These are phyloP conservation scores for Penicillium subrubescens DNA, from an alignment of 495 filamentous ascomycete genomes.

Conservation along the genomic window DNA sequence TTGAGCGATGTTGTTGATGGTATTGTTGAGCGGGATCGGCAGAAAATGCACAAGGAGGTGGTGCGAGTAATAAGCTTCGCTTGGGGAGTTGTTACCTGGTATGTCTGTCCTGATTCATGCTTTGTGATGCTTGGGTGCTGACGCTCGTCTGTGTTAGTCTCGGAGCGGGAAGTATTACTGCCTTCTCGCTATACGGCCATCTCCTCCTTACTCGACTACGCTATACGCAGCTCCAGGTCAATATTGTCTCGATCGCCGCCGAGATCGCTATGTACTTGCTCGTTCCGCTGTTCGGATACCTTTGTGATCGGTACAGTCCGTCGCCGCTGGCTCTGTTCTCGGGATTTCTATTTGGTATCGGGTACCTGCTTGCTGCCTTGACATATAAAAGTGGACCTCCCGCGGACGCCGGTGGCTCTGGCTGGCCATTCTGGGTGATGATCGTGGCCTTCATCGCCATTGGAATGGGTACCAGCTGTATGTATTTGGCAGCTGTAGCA, in stretches of 20 bases:
- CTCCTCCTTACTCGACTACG: conserved; percentile 79
- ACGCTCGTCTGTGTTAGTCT: conserved; percentile 46
- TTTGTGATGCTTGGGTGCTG: conserved; percentile 7
- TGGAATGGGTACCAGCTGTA: conserved; percentile 77
- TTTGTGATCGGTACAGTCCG: conserved; percentile 86
- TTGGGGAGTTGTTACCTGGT: conserved; percentile 64
- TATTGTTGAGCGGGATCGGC: conserved; percentile 59
- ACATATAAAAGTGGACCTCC: conserved; percentile 68
- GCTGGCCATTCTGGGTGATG: conserved; percentile 81
- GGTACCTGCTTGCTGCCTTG: conserved; percentile 82
- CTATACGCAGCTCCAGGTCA: conserved; percentile 90
- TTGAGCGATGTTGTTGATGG: conserved; percentile 63
- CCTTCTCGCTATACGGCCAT: conserved; percentile 90
- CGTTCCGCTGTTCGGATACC: conserved; percentile 83
- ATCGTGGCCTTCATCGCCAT: conserved; percentile 77
- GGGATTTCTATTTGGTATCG: conserved; percentile 70
- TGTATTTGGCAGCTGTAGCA: conserved; percentile 87
- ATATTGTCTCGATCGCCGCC: conserved; percentile 80
- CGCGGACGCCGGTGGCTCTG: conserved; percentile 55
- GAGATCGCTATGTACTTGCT: conserved; percentile 87
- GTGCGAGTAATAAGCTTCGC: conserved; percentile 58
- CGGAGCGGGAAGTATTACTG: conserved; percentile 80
- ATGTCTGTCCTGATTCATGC: conserved; percentile 12
- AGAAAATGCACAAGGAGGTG: conserved; percentile 52
- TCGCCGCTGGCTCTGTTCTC: conserved; percentile 72